Evolutionary conservation across 257 asterid genomes (phyloP), one percentile per base, ranked within the genome.

Genomic region (Plectranthus barbatus): DNA sequence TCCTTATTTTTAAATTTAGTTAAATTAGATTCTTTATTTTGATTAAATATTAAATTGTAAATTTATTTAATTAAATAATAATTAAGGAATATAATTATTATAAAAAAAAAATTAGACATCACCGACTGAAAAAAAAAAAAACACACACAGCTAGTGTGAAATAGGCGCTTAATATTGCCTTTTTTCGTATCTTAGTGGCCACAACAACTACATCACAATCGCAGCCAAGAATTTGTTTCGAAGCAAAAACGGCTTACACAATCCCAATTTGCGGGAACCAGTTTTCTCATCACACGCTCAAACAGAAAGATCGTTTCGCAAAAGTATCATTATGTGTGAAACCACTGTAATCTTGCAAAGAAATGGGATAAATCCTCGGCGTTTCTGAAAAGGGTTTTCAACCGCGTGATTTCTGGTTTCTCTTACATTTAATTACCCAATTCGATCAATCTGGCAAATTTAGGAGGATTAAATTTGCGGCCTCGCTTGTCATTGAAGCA

Each of bases 401-500:
- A 50, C 58, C 17, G 44, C 39, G 33, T 33, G 15, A 1, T 10
- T 19, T 36, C 41, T 1, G 13, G 31, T 26, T 26, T 21, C 24
- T 15, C 44, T 19, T 17, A 52, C 44, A 26, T 64, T 14, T 41
- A 39, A 1, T 49, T 65, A 13, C 44, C 47, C 54, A 29, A 75
- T 69, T 74, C 74, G 75, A 83, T 79, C 94, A 86, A 83, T 76
- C 95, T 86, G 96, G 95, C 98, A 79, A 83, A 86, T 72, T 79
- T 86, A 72, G 91, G 85, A 50, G 92, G 86, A 68, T 48, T 81
- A 44, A 88, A 74, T 81, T 79, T 83, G 73, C 81, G 97, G 94
- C 91, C 96, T 74, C 94, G 96, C 80, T 83, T 82, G 86, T 68
- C 88, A 13, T 81, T 77, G 73, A 93, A 90, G 72, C 97, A 87